Evolutionary conservation across 2,329 filamentous ascomycete genomes (phyloP), one percentile per base, ranked within the genome.

Genomic region (Scytalidium sp.): DNA sequence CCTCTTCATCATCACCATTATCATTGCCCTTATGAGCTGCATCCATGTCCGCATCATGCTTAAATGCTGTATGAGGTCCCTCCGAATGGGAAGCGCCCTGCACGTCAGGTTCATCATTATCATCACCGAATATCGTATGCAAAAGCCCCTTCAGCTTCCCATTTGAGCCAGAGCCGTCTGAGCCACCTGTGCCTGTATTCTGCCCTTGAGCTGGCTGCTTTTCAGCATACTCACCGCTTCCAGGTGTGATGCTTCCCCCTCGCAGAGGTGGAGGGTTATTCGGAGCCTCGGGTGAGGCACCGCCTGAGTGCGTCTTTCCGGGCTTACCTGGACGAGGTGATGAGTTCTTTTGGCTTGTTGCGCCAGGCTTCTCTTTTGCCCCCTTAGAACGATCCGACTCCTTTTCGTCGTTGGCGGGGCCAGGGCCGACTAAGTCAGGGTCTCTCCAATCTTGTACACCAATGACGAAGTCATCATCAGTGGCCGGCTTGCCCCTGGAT

Each of bases 381-480:
- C 64, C 58, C 10, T 48, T 49, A 29, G 56, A 59, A 11, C 48
- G 15, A 45, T 19, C 49, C 52, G 19, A 45, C 54, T 25, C 57
- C 50, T 70, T 72, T 52, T 63, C 59, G 45, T 61, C 58, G 36
- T 62, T 63, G 36, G 46, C 46, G 13, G 55, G 56, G 13, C 54
- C 40, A 4, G 56, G 43, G n/a, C 52, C 75, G 19, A 90, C 73
- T 17, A 90, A 71, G 64, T 90, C 88, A 5, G 88, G 86, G 64
- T 94, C 89, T 57, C 88, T 80, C 89, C 89, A 93, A 64, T 94
- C 89, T 57, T 94, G 87, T 11, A 91, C 83, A n/a, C 88, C 89
- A 60, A 93, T 92, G 41, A 88, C 78, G 64, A 92, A 93, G 50
- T 78, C 81, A 64, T 90, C 85, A 43, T 73, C 67, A 19, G 64